Evolutionary conservation across 257 asterid genomes (phyloP).

Genomic region (Nicotiana tomentosiformis): DNA sequence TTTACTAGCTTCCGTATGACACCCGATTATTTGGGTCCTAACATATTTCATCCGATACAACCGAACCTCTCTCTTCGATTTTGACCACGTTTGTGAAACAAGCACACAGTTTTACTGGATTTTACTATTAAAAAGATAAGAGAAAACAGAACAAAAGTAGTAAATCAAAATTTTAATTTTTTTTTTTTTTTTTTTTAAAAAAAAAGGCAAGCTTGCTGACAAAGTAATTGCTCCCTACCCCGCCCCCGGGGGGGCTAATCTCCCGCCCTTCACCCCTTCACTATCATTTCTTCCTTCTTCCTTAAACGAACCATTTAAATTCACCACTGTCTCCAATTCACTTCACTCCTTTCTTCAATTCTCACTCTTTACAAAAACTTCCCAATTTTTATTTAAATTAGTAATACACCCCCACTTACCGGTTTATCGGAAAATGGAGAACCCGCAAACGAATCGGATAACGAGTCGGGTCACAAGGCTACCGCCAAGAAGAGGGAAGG

Average conservation of each 20-base stretch:
- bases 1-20: too few species aligned
- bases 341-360: neutral
- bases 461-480: neutral
- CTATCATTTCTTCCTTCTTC: neutral
- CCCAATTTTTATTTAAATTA: neutral
- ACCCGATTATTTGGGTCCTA: too few species aligned
- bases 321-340: neutral
- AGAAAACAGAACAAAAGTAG: too few species aligned
- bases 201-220: neutral
- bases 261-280: neutral
- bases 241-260: too few species aligned
- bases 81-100: too few species aligned
- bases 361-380: neutral
- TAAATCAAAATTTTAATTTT: too few species aligned
- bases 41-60: too few species aligned
- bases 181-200: too few species aligned
- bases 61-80: too few species aligned
- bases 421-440: constrained; percentile 8
- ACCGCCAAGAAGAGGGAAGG: constrained; percentile 18
- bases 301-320: neutral
- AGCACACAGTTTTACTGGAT: too few species aligned
- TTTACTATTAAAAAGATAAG: too few species aligned
- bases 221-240: neutral
- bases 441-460: neutral
- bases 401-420: neutral